Percentiles rank a stretch among this genome's conserved stretches.
Evolutionary conservation across 208 protist genomes (phyloP).

Genomic region (Strigomonas galati): DNA sequence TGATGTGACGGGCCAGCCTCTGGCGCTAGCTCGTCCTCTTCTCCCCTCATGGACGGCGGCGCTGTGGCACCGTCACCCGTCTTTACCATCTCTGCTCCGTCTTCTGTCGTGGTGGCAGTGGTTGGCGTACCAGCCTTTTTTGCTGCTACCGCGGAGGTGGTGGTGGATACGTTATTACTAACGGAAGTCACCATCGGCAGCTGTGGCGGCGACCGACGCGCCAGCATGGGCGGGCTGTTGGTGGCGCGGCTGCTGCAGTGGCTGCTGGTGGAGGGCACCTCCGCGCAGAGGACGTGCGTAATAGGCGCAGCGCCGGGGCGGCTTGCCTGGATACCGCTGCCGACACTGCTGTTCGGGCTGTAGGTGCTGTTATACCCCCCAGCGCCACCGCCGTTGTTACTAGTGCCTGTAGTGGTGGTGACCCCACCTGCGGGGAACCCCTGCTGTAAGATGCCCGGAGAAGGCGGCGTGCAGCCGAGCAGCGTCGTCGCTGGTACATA

Average conservation of each 20-base stretch:
- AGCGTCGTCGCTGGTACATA: background rate
- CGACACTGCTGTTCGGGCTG: background rate
- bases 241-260: conserved; percentile 7
- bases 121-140: too few species aligned
- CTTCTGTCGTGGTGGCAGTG: too few species aligned
- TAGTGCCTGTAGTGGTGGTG: background rate
- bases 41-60: too few species aligned
- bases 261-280: background rate
- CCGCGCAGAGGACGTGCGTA: background rate
- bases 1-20: too few species aligned
- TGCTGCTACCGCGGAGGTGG: too few species aligned
- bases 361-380: background rate
- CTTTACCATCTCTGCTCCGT: too few species aligned
- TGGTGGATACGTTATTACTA: too few species aligned
- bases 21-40: too few species aligned
- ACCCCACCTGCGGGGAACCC: background rate
- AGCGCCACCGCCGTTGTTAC: background rate
- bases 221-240: background rate
- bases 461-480: background rate
- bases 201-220: too few species aligned
- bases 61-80: too few species aligned
- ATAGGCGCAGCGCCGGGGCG: background rate
- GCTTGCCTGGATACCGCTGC: background rate
- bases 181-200: background rate
- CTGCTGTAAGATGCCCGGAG: background rate